A percentile compares a stretch with the other conserved stretches of the same genome.
phyloP scores from a whole-genome alignment of 352 stramenopile genomes.

The Globisporangium spinosum region DNA sequence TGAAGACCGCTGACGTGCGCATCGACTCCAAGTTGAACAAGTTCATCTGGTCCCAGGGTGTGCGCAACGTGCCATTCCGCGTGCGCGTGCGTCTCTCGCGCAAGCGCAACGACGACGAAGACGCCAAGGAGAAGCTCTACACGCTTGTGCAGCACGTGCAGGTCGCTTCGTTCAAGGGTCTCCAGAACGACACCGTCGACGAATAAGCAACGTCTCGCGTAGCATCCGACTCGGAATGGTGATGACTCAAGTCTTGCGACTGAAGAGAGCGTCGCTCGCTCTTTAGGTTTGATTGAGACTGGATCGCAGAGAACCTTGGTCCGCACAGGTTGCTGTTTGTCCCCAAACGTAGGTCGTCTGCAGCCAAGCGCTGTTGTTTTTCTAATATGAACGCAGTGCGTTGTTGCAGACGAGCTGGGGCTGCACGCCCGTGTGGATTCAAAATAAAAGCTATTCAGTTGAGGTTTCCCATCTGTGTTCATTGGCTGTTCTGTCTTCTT shows the following conservation, averaged over 20 bases:
- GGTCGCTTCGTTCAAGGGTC: conserved; percentile 94
- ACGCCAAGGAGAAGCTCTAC: conserved; percentile 99
- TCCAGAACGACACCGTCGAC: conserved; percentile 95
- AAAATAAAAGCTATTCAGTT: conserved; percentile 22
- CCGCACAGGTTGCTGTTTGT: not conserved
- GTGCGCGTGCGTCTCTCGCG: conserved; percentile 96
- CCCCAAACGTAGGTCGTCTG: not conserved
- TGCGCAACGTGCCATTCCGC: conserved; percentile 97
- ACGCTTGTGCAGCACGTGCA: conserved; percentile 97
- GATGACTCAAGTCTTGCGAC: conserved; percentile 6
- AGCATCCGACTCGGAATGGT: conserved; percentile 3
- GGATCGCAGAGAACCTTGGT: conserved; percentile 4
- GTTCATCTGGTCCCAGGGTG: conserved; percentile 96
- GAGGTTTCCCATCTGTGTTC: conserved; percentile 17
- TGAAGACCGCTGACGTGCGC: conserved; percentile 97
- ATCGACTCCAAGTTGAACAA: conserved; percentile 97
- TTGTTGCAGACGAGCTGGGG: not conserved
- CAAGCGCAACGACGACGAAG: conserved; percentile 99
- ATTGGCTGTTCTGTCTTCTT: not conserved
- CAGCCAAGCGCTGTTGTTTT: not conserved
- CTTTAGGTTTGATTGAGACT: conserved; percentile 15
- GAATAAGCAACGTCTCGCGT: conserved; percentile 48
- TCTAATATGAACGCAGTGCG: conserved; percentile 5
- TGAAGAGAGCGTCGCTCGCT: not conserved
- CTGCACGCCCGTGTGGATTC: too few species aligned